These are phyloP conservation scores for Epichloe typhina DNA, from an alignment of 2,329 filamentous ascomycete species.

Conservation along the genomic window DNA sequence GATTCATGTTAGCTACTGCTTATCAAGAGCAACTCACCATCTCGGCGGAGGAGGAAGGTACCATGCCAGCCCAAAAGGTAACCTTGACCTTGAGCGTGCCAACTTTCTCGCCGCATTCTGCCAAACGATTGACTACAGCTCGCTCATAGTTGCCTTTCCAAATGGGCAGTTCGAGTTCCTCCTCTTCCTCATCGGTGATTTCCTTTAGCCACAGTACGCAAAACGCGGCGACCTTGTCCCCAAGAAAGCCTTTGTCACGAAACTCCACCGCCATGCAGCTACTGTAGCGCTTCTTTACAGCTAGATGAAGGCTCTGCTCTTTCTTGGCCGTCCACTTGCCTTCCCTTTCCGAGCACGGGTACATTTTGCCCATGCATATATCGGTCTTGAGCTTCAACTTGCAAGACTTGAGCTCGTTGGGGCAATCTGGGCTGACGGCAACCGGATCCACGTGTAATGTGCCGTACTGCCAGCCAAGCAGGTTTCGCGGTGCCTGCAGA, in stretches of 20 bases:
- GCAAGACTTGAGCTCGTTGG: constrained; percentile 32
- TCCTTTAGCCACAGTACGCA: constrained; percentile 56
- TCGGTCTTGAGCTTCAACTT: constrained; percentile 48
- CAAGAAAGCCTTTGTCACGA: constrained; percentile 25
- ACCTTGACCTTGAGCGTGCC: constrained; percentile 29
- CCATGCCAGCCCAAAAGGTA: constrained; percentile 24
- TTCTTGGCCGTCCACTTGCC: constrained; percentile 41
- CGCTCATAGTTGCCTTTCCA: constrained; percentile 45
- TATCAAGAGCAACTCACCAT: too few relatives aligned
- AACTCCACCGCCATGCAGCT: constrained; percentile 44
- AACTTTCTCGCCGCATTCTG: constrained; percentile 33
- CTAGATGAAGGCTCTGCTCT: constrained; percentile 29
- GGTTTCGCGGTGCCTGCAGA: constrained; percentile 42
- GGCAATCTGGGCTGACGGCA: constrained; percentile 28
- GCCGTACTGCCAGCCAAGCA: constrained; percentile 59
- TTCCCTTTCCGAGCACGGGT: constrained; percentile 27
- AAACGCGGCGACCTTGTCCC: constrained; percentile 46
- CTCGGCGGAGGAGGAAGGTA: too few relatives aligned
- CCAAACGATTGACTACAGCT: constrained; percentile 32
- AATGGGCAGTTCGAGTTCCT: constrained; percentile 43
- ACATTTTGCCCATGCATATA: constrained; percentile 45
- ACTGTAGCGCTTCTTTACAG: constrained; percentile 46
- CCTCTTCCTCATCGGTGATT: constrained; percentile 53
- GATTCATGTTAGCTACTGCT: not conserved
- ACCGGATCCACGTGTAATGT: constrained; percentile 51